Evolutionary conservation across 495 filamentous ascomycete genomes (phyloP), one percentile per base, ranked within the genome.

Genomic region (Xylaria scruposa): DNA sequence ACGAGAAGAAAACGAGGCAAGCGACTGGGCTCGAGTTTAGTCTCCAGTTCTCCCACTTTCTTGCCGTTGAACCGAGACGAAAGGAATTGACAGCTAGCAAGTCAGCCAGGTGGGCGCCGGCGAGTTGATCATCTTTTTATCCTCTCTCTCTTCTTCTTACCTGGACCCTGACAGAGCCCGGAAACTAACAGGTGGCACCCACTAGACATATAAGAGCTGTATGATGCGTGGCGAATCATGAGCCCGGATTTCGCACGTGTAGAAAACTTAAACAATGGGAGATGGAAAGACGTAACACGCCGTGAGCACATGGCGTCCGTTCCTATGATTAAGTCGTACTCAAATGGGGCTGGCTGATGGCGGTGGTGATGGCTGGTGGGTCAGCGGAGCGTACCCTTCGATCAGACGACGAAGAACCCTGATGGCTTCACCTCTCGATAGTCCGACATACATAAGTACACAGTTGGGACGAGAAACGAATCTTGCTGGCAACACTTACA

Each of bases 221-320:
- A 36, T 31, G 49, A 19, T 42, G 47, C 7, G 63, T 15, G 60
- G 51, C 77, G 77, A 79, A 79, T 79, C 77, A 77, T 64, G 73
- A 31, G 63, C 68, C 67, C 4, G 47, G 68, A 75, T 77, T 64
- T 44, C 72, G 73, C 77, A 79, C 77, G 77, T 79, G 77, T 77
- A 72, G 73, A 59, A 72, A 17, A 56, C 47, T 19, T 44, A 31
- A 12, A 44, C 65, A 12, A 67, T 8, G 65, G 24, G 42, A 65
- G 70, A 76, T 56, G 10, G 19, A 33, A 15, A 60, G 31, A 21
- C 19, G 36, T 49, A 36, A 3, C 42, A 15, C 12, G 21, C 33
- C 44, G 24, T 42, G 33, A 70, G 68, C 68, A 59, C 54, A 60
- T 68, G 53, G 66, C 33, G 40, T 46, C 44, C 40, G 61, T 54